Percentiles rank a stretch among this genome's conserved stretches.
phyloP scores from a whole-genome alignment of 2,329 filamentous ascomycete species.

The Didymellaceae sp. region DNA sequence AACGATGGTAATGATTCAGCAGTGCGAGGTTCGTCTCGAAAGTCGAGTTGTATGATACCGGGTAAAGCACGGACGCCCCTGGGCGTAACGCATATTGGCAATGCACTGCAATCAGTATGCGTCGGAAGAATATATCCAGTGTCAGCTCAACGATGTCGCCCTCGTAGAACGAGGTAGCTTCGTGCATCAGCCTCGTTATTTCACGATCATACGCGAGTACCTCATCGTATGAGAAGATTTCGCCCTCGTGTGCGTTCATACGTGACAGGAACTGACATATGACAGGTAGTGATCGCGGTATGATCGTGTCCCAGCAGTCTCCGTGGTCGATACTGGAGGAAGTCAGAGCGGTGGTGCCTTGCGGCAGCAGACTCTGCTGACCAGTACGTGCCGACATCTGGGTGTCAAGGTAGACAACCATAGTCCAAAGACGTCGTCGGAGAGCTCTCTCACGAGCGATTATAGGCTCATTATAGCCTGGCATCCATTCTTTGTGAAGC shows the following conservation, averaged over 20 bases:
- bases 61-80: slow-evolving; percentile 27
- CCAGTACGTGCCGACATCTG: slow-evolving; percentile 29
- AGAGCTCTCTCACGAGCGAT: slow-evolving; percentile 17
- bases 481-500: slow-evolving; percentile 23
- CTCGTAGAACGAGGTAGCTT: slow-evolving; percentile 15
- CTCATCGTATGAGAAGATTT: slow-evolving; percentile 26
- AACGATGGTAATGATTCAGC: slow-evolving; percentile 34
- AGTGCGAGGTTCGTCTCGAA: slow-evolving; percentile 41
- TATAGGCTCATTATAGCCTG: slow-evolving; percentile 10
- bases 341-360: not conserved
- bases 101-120: slow-evolving; percentile 36
- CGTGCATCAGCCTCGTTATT: slow-evolving; percentile 18
- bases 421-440: slow-evolving; percentile 26
- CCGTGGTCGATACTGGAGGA: not conserved
- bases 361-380: slow-evolving; percentile 23
- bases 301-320: slow-evolving; percentile 22
- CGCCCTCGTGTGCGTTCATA: slow-evolving; percentile 18
- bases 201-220: slow-evolving; percentile 24
- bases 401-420: slow-evolving; percentile 29
- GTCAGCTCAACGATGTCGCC: slow-evolving; percentile 16
- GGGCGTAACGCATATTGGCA: slow-evolving; percentile 30
- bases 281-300: slow-evolving; percentile 23
- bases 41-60: slow-evolving; percentile 42
- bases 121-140: slow-evolving; percentile 38
- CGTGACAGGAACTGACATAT: slow-evolving; percentile 21